These are phyloP conservation scores for Vaccinium macrocarpon DNA, from an alignment of 148 eudicot genomes.

Conservation along the genomic window DNA sequence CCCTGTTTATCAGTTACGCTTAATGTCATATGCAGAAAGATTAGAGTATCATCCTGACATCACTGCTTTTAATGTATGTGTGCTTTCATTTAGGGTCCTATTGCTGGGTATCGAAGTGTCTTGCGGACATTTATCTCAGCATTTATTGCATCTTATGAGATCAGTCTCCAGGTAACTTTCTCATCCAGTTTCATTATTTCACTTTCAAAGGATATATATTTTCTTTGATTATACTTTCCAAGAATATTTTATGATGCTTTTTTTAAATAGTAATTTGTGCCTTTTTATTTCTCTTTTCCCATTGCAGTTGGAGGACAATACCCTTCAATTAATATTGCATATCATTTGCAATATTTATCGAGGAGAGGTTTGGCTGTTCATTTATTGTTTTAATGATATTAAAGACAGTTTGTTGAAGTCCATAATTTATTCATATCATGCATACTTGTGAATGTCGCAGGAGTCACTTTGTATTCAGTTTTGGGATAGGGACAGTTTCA, in stretches of 20 bases:
- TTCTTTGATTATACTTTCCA: background rate
- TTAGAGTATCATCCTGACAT: background rate
- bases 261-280: background rate
- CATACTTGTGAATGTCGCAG: conserved; percentile 39
- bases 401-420: background rate
- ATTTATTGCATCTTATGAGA: conserved; percentile 95
- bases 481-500: conserved; percentile 88
- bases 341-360: conserved; percentile 74
- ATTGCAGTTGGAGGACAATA: conserved; percentile 81
- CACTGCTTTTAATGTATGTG: background rate
- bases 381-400: conserved; percentile 14
- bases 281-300: conserved; percentile 2
- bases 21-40: background rate
- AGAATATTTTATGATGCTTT: background rate
- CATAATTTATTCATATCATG: conserved; percentile 13
- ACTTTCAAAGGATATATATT: background rate
- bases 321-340: conserved; percentile 58
- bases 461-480: conserved; percentile 95
- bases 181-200: conserved; percentile 5
- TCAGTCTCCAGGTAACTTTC: conserved; percentile 66
- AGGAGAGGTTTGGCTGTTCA: conserved; percentile 72
- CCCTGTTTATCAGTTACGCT: background rate
- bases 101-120: conserved; percentile 82
- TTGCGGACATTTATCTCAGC: conserved; percentile 85
- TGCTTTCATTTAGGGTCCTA: conserved; percentile 54